Evolutionary conservation across 2,329 filamentous ascomycete genomes (phyloP), one percentile per base, ranked within the genome.

Genomic region (Xylariaceae sp.): DNA sequence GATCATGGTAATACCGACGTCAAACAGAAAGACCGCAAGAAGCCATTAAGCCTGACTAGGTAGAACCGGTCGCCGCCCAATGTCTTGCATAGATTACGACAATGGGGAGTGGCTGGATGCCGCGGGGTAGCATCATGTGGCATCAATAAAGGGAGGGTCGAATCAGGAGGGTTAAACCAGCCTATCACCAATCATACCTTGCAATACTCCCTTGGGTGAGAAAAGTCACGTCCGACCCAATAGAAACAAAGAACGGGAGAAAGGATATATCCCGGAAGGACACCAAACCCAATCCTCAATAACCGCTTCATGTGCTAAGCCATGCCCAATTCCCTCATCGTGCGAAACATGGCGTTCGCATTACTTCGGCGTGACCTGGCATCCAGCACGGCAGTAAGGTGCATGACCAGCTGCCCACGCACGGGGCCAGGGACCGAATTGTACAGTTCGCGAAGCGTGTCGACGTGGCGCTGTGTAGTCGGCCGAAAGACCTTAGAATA

Each of bases 401-500:
- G 34, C 13, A 19, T 19, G 45, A 55, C 43, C 7, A 57, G 37
- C 15, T 19, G 10, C 7, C 26, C 40, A n/a, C 39, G 30, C 10
- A 44, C 39, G 3, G 16, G 5, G 34, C 37, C 34, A 5, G 46
- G 51, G 21, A 61, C n/a, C 2, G 49, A 46, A 40, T 41, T 36
- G 34, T 15, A 59, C 10, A 54, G 26, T 34, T 29, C 8, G 3
- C 57, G 51, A 2, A 57, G 53, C 10, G 49, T 54, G n/a, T 55
- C 50, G 19, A 60, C 19, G 19, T 60, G 56, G 5, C 41, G 32
- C 44, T 50, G 51, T 13, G 41, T 55, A 12, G 37, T 55, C 7
- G 54, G 49, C 44, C 43, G 54, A 36, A 62, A 63, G 39, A 61
- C 54, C 39, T 44, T 48, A 1, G 53, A 50, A 46, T 59, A 61